These are phyloP conservation scores for Fusarium subtropicale DNA, from an alignment of 2,329 filamentous ascomycete genomes.

Conservation along the genomic window DNA sequence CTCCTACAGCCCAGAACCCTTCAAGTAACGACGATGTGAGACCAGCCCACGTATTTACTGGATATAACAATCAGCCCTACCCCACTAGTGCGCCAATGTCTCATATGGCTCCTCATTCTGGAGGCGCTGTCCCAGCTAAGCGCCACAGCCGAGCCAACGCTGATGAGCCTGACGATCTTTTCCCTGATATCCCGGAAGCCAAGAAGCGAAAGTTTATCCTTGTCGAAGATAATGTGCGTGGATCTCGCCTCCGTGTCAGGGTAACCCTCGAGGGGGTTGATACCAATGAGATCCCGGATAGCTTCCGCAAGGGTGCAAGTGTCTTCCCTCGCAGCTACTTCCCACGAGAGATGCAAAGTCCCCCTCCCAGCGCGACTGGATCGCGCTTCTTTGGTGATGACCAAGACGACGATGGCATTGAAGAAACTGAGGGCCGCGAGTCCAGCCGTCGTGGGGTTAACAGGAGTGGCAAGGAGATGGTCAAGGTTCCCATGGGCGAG, in stretches of 20 bases:
- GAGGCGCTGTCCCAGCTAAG: slow-evolving; percentile 53
- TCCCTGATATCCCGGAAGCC: slow-evolving; percentile 87
- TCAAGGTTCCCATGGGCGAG: slow-evolving; percentile 73
- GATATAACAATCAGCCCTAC: slow-evolving; percentile 72
- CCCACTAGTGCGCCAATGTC: slow-evolving; percentile 71
- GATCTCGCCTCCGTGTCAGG: slow-evolving; percentile 84
- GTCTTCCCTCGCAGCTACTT: slow-evolving; percentile 94
- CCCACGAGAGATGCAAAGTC: slow-evolving; percentile 90
- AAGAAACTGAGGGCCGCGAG: slow-evolving; percentile 62
- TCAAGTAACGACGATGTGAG: slow-evolving; percentile 71
- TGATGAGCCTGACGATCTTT: slow-evolving; percentile 76
- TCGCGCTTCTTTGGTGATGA: slow-evolving; percentile 80
- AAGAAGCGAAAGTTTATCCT: slow-evolving; percentile 98
- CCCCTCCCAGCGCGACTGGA: slow-evolving; percentile 79
- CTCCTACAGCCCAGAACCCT: slow-evolving; percentile 65
- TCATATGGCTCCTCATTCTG: slow-evolving; percentile 61
- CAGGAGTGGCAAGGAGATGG: slow-evolving; percentile 55
- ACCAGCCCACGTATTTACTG: slow-evolving; percentile 78
- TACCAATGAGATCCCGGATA: slow-evolving; percentile 95
- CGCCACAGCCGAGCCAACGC: slow-evolving; percentile 59
- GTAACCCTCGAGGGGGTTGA: slow-evolving; percentile 94
- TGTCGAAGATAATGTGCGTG: slow-evolving; percentile 87
- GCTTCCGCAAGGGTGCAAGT: slow-evolving; percentile 88
- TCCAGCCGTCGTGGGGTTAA: slow-evolving; percentile 52
- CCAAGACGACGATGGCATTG: slow-evolving; percentile 65